Evolutionary conservation across 1,139 yeast genomes (phyloP).

Genomic region (Diutina rugosa): DNA sequence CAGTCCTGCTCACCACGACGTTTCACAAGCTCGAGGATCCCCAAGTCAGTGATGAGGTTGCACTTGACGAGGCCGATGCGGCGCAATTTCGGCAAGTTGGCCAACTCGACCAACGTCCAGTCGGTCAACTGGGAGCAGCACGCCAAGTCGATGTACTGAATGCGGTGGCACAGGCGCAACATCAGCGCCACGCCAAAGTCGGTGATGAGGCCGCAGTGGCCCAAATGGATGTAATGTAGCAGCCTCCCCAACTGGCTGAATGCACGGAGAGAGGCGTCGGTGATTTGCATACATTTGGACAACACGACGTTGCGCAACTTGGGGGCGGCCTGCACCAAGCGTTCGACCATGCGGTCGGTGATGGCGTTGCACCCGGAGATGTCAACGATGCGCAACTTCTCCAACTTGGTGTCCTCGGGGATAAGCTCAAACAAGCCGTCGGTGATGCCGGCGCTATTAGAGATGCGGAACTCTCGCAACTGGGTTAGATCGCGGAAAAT

Average conservation of each 20-base stretch:
- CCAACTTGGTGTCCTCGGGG: conserved; percentile 29
- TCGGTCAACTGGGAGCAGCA: conserved; percentile 88
- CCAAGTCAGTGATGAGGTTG: conserved; percentile 75
- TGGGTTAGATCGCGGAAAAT: conserved; percentile 56
- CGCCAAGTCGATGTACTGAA: conserved; percentile 90
- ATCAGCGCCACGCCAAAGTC: conserved; percentile 74
- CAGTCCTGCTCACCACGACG: conserved; percentile 63
- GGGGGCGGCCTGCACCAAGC: conserved; percentile 68
- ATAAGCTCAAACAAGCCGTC: conserved; percentile 45
- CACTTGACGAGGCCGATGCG: conserved; percentile 93
- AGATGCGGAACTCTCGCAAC: conserved; percentile 72
- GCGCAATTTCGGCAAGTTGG: conserved; percentile 67
- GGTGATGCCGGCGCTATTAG: conserved; percentile 59
- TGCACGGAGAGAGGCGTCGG: conserved; percentile 70
- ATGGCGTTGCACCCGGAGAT: conserved; percentile 75
- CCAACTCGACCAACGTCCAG: conserved; percentile 65
- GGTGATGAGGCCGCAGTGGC: conserved; percentile 86
- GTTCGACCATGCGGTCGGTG: conserved; percentile 68
- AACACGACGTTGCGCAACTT: conserved; percentile 75
- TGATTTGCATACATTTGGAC: conserved; percentile 79
- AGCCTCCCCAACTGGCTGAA: conserved; percentile 66
- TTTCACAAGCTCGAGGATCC: conserved; percentile 65
- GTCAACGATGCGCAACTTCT: conserved; percentile 63
- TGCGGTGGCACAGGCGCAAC: conserved; percentile 68
- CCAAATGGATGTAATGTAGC: conserved; percentile 82